These are phyloP conservation scores for Ogataea philodendri DNA, from an alignment of 805 yeast species.

Conservation along the genomic window DNA sequence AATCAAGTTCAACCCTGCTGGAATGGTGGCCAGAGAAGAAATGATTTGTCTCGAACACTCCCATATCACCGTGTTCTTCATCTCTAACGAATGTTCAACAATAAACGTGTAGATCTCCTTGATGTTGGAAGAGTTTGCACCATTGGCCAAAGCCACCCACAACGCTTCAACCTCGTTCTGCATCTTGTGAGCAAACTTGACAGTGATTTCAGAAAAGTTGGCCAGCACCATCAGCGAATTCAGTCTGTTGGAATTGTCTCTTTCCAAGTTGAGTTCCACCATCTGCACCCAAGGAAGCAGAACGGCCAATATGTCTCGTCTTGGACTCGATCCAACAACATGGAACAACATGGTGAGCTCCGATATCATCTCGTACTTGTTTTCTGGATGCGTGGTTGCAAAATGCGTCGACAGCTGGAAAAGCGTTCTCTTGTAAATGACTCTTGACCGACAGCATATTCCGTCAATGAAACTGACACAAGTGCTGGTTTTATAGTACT, in stretches of 20 bases:
- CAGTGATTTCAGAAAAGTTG: constrained; percentile 81
- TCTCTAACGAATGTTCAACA: constrained; percentile 61
- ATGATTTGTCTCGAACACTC: constrained; percentile 78
- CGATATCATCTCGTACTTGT: constrained; percentile 62
- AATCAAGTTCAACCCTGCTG: constrained; percentile 48
- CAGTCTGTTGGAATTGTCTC: constrained; percentile 36
- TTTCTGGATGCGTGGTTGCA: constrained; percentile 60
- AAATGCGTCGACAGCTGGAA: constrained; percentile 74
- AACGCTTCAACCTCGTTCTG: constrained; percentile 89
- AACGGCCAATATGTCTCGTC: constrained; percentile 78
- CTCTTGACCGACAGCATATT: constrained; percentile 70
- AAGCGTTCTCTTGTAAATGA: constrained; percentile 83
- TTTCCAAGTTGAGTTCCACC: constrained; percentile 52
- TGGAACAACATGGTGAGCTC: constrained; percentile 69
- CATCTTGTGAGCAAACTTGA: constrained; percentile 67
- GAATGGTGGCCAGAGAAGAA: constrained; percentile 64
- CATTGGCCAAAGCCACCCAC: constrained; percentile 92
- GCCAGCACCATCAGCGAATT: constrained; percentile 65
- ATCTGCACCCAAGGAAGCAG: constrained; percentile 92
- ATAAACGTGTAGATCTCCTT: constrained; percentile 70
- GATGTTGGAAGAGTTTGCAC: constrained; percentile 64
- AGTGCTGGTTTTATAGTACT: constrained; percentile 51
- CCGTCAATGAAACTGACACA: constrained; percentile 64
- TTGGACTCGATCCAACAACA: constrained; percentile 52
- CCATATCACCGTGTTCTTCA: constrained; percentile 71